These are phyloP conservation scores for Macadamia tetraphylla DNA, from an alignment of 164 flowering plant species.

Conservation along the genomic window DNA sequence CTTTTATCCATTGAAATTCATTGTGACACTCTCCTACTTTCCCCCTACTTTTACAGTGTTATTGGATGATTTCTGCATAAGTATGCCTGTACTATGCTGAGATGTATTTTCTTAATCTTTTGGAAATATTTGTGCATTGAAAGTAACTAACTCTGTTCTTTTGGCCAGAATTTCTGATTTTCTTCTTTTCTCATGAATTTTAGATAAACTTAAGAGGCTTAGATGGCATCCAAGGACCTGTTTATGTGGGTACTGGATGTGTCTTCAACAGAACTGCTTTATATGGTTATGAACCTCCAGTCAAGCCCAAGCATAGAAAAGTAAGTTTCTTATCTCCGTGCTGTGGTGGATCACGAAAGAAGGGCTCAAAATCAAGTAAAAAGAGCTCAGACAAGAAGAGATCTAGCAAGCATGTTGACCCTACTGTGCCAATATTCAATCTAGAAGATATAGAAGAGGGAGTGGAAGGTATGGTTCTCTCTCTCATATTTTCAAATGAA, in stretches of 20 bases:
- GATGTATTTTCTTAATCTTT: not conserved
- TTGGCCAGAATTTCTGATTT: not conserved
- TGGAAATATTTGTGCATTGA: not conserved
- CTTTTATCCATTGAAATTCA: not conserved
- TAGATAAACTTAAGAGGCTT: conserved; percentile 61
- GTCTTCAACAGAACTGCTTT: conserved; percentile 56
- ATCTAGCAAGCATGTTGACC: conserved; percentile 40
- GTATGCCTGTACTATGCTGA: too few relatives aligned
- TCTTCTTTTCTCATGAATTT: conserved; percentile 4
- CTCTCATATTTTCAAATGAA: too few relatives aligned
- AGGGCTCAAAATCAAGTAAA: conserved; percentile 25
- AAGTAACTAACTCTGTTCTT: not conserved
- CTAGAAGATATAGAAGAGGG: conserved; percentile 55
- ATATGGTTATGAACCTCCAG: conserved; percentile 54
- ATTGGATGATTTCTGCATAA: not conserved
- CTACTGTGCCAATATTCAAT: conserved; percentile 46
- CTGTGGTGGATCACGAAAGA: conserved; percentile 44
- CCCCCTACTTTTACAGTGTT: too few relatives aligned
- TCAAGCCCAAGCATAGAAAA: conserved; percentile 31
- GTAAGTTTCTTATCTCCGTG: conserved; percentile 17
- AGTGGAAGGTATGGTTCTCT: conserved; percentile 29
- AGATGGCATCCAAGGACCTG: conserved; percentile 60
- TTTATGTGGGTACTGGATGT: conserved; percentile 62
- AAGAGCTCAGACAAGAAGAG: conserved; percentile 29
- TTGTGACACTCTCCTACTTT: not conserved